Conservation (phyloP, 768 basidiomycete genomes). For the Boletus edulis region DNA sequence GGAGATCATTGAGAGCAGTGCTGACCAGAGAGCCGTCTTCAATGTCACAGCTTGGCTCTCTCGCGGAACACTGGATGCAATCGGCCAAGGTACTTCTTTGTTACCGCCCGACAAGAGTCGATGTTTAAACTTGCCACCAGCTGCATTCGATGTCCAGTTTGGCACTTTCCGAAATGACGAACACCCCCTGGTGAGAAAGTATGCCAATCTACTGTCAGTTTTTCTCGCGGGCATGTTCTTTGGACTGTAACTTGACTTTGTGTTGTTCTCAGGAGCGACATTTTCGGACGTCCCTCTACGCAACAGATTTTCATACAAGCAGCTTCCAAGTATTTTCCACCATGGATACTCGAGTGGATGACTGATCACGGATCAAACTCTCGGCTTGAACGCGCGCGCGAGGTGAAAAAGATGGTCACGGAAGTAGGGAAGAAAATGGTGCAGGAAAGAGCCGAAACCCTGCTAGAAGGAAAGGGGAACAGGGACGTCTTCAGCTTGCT, state of each 20-base stretch:
- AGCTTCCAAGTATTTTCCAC: conserved; percentile 14
- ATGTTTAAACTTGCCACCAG: conserved; percentile 14
- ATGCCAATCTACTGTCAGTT: conserved; percentile 13
- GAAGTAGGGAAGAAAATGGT: conserved; percentile 17
- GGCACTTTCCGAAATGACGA: conserved; percentile 16
- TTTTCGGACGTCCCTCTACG: conserved; percentile 18
- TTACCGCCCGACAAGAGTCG: not conserved
- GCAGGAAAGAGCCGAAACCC: conserved; percentile 10
- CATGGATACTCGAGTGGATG: conserved; percentile 33
- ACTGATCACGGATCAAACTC: conserved; percentile 24
- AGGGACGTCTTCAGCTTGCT: conserved; percentile 34
- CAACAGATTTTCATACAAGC: conserved; percentile 16
- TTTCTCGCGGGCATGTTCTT: not conserved
- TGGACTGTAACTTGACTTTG: not conserved
- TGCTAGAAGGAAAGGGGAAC: conserved; percentile 14
- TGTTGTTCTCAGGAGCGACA: conserved; percentile 20
- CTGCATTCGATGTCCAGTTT: conserved; percentile 52
- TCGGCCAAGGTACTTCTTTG: conserved; percentile 41
- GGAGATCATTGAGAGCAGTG: conserved; percentile 13
- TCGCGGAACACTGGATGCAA: conserved; percentile 48
- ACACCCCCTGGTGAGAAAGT: conserved; percentile 11
- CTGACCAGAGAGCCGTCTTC: conserved; percentile 14
- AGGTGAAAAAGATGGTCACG: conserved; percentile 1
- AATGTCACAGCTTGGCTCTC: conserved; percentile 34
- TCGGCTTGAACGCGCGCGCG: conserved; percentile 19